These are phyloP conservation scores for Poa annua DNA, from an alignment of 176 grass and related monocot genomes.

Conservation along the genomic window DNA sequence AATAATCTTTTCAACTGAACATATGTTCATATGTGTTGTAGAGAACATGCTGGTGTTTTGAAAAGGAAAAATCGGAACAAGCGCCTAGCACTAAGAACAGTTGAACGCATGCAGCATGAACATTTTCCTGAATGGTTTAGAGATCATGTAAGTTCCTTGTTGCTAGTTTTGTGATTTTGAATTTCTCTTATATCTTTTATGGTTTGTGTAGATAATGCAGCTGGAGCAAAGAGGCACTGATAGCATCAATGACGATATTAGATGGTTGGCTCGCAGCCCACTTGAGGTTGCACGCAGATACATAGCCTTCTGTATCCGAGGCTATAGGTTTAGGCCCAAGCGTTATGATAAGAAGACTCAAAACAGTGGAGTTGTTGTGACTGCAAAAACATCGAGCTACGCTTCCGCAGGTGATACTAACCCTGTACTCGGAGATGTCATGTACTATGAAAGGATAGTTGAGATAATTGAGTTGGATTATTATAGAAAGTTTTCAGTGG, in stretches of 20 bases:
- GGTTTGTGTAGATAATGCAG: background rate
- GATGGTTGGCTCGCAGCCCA: background rate
- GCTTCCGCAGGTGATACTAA: constrained; percentile 1
- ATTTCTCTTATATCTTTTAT: background rate
- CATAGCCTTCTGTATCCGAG: background rate
- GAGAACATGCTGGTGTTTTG: constrained; percentile 1
- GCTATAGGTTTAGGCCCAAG: constrained; percentile 1
- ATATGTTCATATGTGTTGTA: background rate
- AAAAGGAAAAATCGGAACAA: background rate
- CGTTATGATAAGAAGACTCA: constrained; percentile 18
- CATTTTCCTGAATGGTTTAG: constrained; percentile 4
- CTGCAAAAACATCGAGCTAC: background rate
- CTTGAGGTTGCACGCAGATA: background rate
- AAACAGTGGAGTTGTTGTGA: constrained; percentile 22
- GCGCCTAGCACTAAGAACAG: background rate
- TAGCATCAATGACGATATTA: background rate
- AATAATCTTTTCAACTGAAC: background rate
- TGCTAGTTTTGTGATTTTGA: background rate
- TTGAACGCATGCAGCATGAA: constrained; percentile 11
- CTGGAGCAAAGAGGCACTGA: background rate
- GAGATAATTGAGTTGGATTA: constrained; percentile 37
- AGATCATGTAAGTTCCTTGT: constrained; percentile 16
- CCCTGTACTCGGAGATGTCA: constrained; percentile 31
- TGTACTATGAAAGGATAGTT: constrained; percentile 27
- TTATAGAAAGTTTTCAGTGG: background rate